Evolutionary conservation across 306 rosid species (phyloP).

Genomic region (Gynostemma pentaphyllum): DNA sequence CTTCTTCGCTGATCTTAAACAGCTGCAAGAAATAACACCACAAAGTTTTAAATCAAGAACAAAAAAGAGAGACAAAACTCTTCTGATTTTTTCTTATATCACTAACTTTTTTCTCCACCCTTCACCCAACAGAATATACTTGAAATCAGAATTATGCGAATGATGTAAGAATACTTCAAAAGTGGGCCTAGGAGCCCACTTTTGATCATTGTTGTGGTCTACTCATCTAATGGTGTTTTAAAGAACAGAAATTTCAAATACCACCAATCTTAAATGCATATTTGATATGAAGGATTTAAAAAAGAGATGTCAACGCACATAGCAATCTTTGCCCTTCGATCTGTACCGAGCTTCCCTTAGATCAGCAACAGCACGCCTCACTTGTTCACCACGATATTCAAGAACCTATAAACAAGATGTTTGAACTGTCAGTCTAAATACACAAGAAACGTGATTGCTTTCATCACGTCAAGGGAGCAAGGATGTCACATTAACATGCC

Average conservation of each 20-base stretch:
- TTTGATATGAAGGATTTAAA: background rate
- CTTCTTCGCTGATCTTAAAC: slow-evolving; percentile 97
- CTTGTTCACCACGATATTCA: slow-evolving; percentile 99
- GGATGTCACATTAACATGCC: background rate
- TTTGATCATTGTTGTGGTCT: background rate
- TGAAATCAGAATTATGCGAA: no score
- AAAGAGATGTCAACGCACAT: slow-evolving; percentile 44
- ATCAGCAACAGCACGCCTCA: slow-evolving; percentile 83
- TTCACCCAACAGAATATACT: background rate
- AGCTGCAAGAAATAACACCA: slow-evolving; percentile 37
- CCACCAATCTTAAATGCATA: background rate
- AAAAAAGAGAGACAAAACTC: background rate
- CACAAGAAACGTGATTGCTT: background rate
- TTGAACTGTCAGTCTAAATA: slow-evolving; percentile 2
- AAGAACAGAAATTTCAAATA: background rate
- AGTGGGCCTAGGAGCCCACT: no score
- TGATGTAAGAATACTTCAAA: background rate
- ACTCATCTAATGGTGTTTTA: background rate
- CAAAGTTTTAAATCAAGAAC: slow-evolving; percentile 8
- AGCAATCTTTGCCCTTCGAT: slow-evolving; percentile 84
- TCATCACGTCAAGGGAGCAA: background rate
- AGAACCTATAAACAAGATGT: slow-evolving; percentile 54
- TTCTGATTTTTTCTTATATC: background rate
- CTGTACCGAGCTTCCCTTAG: slow-evolving; percentile 84
- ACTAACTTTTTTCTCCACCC: no score